Evolutionary conservation across 2,329 filamentous ascomycete genomes (phyloP).

Genomic region (Fusarium temperatum): DNA sequence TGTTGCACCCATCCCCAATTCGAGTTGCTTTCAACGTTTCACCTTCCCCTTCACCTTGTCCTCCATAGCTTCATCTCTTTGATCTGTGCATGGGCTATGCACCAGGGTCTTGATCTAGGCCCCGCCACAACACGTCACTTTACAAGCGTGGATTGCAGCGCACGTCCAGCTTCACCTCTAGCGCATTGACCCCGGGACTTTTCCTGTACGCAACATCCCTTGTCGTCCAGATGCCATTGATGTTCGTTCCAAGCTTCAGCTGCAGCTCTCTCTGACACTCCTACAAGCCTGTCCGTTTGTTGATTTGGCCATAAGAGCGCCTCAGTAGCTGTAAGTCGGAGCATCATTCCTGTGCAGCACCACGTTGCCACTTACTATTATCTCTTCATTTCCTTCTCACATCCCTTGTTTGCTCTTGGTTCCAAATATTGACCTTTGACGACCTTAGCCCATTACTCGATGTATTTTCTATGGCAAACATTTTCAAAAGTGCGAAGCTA

Average conservation of each 20-base stretch:
- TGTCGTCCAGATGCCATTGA: conserved; percentile 28
- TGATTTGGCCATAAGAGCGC: conserved; percentile 13
- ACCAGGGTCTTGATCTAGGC: conserved; percentile 34
- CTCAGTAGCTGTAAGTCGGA: conserved; percentile 36
- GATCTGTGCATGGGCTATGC: conserved; percentile 22
- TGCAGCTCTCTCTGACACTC: conserved; percentile 30
- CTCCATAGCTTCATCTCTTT: conserved; percentile 10
- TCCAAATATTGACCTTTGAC: background rate
- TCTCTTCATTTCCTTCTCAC: background rate
- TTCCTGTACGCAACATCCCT: conserved; percentile 30
- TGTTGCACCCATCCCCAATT: background rate
- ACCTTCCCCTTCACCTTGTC: conserved; percentile 1
- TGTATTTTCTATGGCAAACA: conserved; percentile 41
- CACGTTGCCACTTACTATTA: conserved; percentile 6
- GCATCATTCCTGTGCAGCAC: conserved; percentile 3
- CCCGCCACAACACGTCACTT: conserved; percentile 43
- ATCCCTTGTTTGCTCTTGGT: background rate
- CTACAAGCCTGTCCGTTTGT: conserved; percentile 17
- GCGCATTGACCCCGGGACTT: conserved; percentile 27
- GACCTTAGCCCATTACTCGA: background rate
- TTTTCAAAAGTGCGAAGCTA: conserved; percentile 59
- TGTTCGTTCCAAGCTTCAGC: conserved; percentile 4
- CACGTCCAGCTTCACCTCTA: conserved; percentile 38
- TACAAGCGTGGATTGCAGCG: conserved; percentile 40
- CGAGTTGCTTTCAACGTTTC: background rate